phyloP scores from a whole-genome alignment of 768 basidiomycete species.

The Paxillus involutus region DNA sequence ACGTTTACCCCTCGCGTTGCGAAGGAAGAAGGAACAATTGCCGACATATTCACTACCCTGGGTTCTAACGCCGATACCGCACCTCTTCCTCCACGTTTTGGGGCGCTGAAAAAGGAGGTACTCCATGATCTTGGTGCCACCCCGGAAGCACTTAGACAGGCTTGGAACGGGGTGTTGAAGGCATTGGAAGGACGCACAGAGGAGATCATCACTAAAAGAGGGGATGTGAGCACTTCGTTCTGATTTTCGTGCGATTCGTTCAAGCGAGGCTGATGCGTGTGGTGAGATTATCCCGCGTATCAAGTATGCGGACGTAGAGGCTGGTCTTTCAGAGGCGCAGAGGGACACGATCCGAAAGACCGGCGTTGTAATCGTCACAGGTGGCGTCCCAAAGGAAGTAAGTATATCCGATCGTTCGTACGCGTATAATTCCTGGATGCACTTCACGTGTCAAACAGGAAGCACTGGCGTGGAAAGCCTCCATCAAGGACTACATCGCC shows the following conservation, averaged over 20 bases:
- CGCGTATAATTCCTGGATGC: background rate
- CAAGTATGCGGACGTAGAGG: constrained; percentile 41
- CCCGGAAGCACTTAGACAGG: constrained; percentile 34
- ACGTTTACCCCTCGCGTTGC: background rate
- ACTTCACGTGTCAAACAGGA: constrained; percentile 36
- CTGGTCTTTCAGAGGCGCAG: constrained; percentile 48
- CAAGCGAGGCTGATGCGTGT: background rate
- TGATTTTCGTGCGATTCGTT: background rate
- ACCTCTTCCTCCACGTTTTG: constrained; percentile 55
- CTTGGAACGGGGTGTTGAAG: constrained; percentile 55
- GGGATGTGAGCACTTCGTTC: constrained; percentile 37
- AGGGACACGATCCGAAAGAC: constrained; percentile 44
- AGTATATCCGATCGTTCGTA: constrained; percentile 15
- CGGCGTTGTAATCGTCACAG: constrained; percentile 58
- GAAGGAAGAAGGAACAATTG: constrained; percentile 41
- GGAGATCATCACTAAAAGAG: constrained; percentile 48
- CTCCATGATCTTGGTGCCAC: constrained; percentile 37
- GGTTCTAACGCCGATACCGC: constrained; percentile 35
- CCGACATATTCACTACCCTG: constrained; percentile 47
- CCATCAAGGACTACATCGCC: constrained; percentile 53
- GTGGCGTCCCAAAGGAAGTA: constrained; percentile 55
- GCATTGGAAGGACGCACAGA: constrained; percentile 47
- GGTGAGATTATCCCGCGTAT: constrained; percentile 53
- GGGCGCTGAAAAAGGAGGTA: constrained; percentile 56
- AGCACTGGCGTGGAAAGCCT: constrained; percentile 58